Conservation (phyloP, 1,284 basidiomycete genomes). For the Austroboletus niveus region DNA sequence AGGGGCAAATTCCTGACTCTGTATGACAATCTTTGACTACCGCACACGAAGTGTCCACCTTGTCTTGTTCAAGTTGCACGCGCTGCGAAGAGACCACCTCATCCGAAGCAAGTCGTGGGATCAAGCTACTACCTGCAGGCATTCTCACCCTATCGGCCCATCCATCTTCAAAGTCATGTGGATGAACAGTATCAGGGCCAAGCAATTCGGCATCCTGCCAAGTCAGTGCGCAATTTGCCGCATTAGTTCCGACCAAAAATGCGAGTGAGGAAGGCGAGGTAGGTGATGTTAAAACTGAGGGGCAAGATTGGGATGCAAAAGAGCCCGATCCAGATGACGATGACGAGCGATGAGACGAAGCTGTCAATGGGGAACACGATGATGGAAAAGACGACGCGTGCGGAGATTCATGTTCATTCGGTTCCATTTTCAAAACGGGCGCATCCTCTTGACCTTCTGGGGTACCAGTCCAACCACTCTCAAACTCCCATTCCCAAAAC, state of each 20-base stretch:
- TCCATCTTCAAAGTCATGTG: slow-evolving; percentile 44
- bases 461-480: slow-evolving; percentile 26
- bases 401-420: slow-evolving; percentile 16
- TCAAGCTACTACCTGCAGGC: slow-evolving; percentile 10
- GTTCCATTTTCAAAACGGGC: slow-evolving; percentile 28
- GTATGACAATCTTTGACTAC: slow-evolving; percentile 5
- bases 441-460: slow-evolving; percentile 20
- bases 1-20: slow-evolving; percentile 1
- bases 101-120: slow-evolving; percentile 7
- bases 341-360: slow-evolving; percentile 19
- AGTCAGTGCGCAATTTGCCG: slow-evolving; percentile 27
- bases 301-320: slow-evolving; percentile 13
- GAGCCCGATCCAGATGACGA: slow-evolving; percentile 22
- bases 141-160: slow-evolving; percentile 31
- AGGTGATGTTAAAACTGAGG: slow-evolving; percentile 13
- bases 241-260: slow-evolving; percentile 7
- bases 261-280: slow-evolving; percentile 8
- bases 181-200: slow-evolving; percentile 47
- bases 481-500: slow-evolving; percentile 49
- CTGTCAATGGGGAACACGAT: slow-evolving; percentile 17
- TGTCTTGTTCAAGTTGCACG: slow-evolving; percentile 4
- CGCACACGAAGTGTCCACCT: slow-evolving; percentile 1
- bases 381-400: slow-evolving; percentile 10
- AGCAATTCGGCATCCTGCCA: slow-evolving; percentile 51
- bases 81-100: not conserved